These are phyloP conservation scores for Beauveria brongniartii DNA, from an alignment of 2,329 filamentous ascomycete genomes.

Conservation along the genomic window DNA sequence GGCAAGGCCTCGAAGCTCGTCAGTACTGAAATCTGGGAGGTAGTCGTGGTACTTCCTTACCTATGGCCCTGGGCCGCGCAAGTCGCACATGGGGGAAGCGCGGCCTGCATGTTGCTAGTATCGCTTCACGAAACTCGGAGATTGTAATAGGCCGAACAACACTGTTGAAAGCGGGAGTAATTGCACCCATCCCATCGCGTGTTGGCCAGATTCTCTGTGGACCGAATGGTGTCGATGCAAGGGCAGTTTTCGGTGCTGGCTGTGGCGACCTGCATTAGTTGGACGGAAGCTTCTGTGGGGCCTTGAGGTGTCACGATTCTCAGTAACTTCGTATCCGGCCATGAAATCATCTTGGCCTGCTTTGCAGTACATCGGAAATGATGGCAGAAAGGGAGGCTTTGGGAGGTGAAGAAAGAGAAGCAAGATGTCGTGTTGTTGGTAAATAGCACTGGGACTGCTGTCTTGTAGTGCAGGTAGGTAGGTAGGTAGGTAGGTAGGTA, in stretches of 20 bases:
- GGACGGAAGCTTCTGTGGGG: background rate
- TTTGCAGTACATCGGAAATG: background rate
- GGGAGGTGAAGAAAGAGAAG: background rate
- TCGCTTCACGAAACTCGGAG: slow-evolving; percentile 35
- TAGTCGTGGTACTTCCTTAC: slow-evolving; percentile 22
- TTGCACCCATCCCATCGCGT: slow-evolving; percentile 25
- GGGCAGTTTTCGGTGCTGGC: background rate
- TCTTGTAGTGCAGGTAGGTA: background rate
- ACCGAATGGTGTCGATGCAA: background rate
- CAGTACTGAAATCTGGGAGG: background rate
- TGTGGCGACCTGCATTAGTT: background rate
- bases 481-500: too few relatives aligned
- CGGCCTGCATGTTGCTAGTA: slow-evolving; percentile 41
- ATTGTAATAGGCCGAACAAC: slow-evolving; percentile 29
- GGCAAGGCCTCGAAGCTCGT: slow-evolving; percentile 52
- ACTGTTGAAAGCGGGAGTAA: slow-evolving; percentile 27
- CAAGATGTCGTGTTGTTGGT: background rate
- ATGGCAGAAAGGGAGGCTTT: background rate
- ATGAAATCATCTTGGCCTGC: background rate
- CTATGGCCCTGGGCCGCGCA: slow-evolving; percentile 31
- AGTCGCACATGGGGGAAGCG: slow-evolving; percentile 37
- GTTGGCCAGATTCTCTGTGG: background rate
- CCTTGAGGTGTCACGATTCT: background rate
- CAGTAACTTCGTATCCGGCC: background rate
- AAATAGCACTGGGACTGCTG: background rate